phyloP scores from a whole-genome alignment of 768 basidiomycete genomes.

The Rhizopogon sp. region DNA sequence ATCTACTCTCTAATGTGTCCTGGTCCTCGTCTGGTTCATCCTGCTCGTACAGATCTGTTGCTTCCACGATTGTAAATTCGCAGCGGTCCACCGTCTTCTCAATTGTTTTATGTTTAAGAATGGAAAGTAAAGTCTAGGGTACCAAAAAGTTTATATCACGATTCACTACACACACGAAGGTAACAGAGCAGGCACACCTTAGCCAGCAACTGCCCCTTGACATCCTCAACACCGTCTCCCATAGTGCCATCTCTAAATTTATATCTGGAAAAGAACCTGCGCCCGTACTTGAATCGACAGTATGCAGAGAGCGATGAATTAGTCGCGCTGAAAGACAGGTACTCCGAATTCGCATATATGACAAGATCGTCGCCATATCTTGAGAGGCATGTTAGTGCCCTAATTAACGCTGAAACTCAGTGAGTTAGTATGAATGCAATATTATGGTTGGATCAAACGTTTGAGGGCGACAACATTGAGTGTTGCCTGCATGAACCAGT shows the following conservation, averaged over 20 bases:
- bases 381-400: conserved; percentile 69
- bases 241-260: conserved; percentile 27
- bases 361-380: conserved; percentile 80
- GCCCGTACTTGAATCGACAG: conserved; percentile 68
- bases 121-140: conserved; percentile 59
- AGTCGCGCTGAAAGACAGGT: conserved; percentile 62
- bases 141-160: neutral
- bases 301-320: conserved; percentile 83
- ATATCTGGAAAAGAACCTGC: conserved; percentile 69
- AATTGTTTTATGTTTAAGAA: conserved; percentile 66
- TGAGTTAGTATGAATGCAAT: conserved; percentile 16
- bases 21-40: conserved; percentile 28
- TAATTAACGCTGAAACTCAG: conserved; percentile 57
- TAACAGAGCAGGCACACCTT: conserved; percentile 42
- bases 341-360: conserved; percentile 57
- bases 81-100: conserved; percentile 78
- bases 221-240: conserved; percentile 34
- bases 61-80: conserved; percentile 65
- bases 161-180: neutral
- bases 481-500: conserved; percentile 56
- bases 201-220: conserved; percentile 63
- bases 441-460: conserved; percentile 25
- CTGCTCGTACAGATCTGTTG: conserved; percentile 24
- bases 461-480: conserved; percentile 54
- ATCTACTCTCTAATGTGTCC: conserved; percentile 66